Evolutionary conservation across 2,329 filamentous ascomycete species (phyloP), one percentile per base, ranked within the genome.

Genomic region (Penicillium sclerotiorum): DNA sequence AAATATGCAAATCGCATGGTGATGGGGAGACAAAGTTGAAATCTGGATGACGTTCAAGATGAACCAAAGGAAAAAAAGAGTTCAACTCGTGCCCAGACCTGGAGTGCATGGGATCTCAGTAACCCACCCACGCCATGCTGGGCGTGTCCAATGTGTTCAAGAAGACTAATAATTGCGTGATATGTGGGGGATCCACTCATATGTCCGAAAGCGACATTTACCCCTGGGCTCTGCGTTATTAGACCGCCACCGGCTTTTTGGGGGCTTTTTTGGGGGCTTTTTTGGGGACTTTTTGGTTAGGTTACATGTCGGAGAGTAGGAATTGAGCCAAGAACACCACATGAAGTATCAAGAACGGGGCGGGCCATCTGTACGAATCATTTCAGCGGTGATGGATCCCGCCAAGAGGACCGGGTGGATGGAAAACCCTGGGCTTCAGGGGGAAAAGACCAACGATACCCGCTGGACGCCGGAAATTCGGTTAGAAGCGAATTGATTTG

Each of bases 1-100:
- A 49, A 35, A 38, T 44, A 44, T 49, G 30, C 43, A 27, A 60
- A n/a, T 37, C 55, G 44, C 58, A 61, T 61, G 37, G 15, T 58
- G n/a, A n/a, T n/a, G n/a, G n/a, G n/a, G n/a, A n/a, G n/a, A n/a
- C n/a, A n/a, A n/a, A n/a, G n/a, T n/a, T 15, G n/a, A 15, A 30
- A 35, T 35, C 15, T 12, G 27, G 17, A 15, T 28, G 37, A 39
- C 40, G 38, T 33, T 32, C 39, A 27, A 27, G 22, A 42, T 20
- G 23, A 42, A 18, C 11, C 7, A 38, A 27, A 42, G 23, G 23
- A 11, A 20, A 15, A 15, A 21, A 20, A 17, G 17, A 32, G 27
- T 15, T 42, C 40, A 32, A 7, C n/a, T n/a, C n/a, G n/a, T n/a
- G n/a, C n/a, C n/a, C n/a, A n/a, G n/a, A n/a, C n/a, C n/a, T n/a